phyloP scores from a whole-genome alignment of 177 flowering plant genomes.

The Vitis hybrid region DNA sequence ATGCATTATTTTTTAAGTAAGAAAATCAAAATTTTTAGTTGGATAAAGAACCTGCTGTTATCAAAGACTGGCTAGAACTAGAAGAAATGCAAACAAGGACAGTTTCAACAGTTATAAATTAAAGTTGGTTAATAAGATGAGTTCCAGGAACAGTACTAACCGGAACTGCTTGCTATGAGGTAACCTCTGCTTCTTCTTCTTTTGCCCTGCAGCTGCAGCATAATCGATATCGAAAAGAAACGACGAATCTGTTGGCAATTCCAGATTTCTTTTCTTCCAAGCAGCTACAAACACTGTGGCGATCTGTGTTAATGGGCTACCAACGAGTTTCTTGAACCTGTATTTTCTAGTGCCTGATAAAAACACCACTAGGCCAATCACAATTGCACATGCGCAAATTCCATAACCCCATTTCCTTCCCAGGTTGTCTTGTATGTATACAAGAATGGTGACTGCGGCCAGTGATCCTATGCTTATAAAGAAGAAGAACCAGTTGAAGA shows the following conservation, averaged over 20 bases:
- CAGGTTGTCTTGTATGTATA: conserved; percentile 83
- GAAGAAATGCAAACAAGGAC: neutral
- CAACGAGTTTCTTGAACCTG: conserved; percentile 83
- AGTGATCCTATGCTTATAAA: conserved; percentile 83
- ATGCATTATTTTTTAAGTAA: neutral
- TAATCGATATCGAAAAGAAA: conserved; percentile 44
- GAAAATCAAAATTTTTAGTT: conserved; percentile 1
- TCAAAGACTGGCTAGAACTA: too few relatives aligned
- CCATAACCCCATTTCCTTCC: conserved; percentile 94
- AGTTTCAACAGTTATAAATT: neutral
- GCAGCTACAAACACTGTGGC: conserved; percentile 71
- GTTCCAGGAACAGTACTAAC: conserved; percentile 35
- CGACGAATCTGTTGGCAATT: conserved; percentile 66
- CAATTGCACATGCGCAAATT: conserved; percentile 67
- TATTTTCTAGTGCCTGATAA: conserved; percentile 70
- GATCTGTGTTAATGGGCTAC: conserved; percentile 93
- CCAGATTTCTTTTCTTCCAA: conserved; percentile 59
- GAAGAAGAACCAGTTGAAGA: conserved; percentile 98
- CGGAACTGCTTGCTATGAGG: conserved; percentile 81
- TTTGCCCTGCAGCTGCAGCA: conserved; percentile 17
- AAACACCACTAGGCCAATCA: conserved; percentile 53
- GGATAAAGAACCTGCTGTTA: too few relatives aligned
- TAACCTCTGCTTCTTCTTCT: conserved; percentile 63
- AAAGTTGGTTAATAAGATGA: neutral
- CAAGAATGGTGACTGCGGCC: conserved; percentile 77